Evolutionary conservation across 495 filamentous ascomycete genomes (phyloP).

Genomic region (Penicillium alfredii): DNA sequence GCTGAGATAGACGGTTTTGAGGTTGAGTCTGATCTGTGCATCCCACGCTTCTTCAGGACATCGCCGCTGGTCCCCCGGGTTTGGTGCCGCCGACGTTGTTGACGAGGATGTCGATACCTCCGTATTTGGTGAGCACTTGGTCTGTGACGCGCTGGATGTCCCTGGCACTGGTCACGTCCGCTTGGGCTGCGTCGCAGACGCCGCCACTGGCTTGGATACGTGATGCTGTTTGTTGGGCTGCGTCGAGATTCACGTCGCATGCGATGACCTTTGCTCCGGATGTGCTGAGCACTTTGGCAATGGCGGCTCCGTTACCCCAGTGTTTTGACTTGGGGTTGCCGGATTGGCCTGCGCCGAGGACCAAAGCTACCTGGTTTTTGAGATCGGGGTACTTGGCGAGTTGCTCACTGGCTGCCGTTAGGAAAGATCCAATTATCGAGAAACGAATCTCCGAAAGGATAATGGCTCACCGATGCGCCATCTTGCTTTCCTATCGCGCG

Average conservation of each 20-base stretch:
- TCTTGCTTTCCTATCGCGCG: too few relatives aligned
- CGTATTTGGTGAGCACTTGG: slow-evolving; percentile 32
- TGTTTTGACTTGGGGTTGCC: slow-evolving; percentile 15
- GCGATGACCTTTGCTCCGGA: slow-evolving; percentile 38
- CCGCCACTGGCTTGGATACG: slow-evolving; percentile 23
- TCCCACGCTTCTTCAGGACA: slow-evolving; percentile 45
- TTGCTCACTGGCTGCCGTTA: too few relatives aligned
- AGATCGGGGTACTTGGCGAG: slow-evolving; percentile 25
- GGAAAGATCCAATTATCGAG: too few relatives aligned
- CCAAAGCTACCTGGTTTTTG: slow-evolving; percentile 33
- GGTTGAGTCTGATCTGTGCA: slow-evolving; percentile 41
- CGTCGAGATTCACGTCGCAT: slow-evolving; percentile 32
- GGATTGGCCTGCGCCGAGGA: slow-evolving; percentile 43
- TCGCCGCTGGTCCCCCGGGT: slow-evolving; percentile 39
- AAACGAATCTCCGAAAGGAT: too few relatives aligned
- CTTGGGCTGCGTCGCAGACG: slow-evolving; percentile 23
- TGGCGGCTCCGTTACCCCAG: slow-evolving; percentile 45
- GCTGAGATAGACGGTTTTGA: slow-evolving; percentile 45
- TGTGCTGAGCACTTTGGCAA: slow-evolving; percentile 29
- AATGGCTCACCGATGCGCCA: too few relatives aligned
- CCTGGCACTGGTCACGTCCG: slow-evolving; percentile 34
- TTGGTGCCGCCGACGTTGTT: slow-evolving; percentile 45
- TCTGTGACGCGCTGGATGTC: slow-evolving; percentile 34
- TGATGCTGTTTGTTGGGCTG: slow-evolving; percentile 29
- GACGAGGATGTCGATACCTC: slow-evolving; percentile 47